Base-by-base conservation (phyloP, 2,329 filamentous ascomycete genomes). In the Colletotrichum musicola region DNA sequence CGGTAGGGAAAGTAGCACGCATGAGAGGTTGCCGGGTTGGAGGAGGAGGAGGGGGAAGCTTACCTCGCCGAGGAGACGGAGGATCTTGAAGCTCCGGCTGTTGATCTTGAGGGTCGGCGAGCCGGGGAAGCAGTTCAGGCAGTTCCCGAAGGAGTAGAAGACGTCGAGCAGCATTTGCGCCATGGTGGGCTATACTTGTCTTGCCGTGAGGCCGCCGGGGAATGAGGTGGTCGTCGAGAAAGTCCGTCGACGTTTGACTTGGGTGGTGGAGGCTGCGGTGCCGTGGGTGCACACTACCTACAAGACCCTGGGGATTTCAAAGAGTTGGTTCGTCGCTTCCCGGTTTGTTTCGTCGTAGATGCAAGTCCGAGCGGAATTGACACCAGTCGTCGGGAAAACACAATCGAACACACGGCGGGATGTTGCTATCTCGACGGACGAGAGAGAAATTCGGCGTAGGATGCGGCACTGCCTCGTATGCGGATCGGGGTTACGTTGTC, bases 51-150 rank as follows among this genome's bases (percentile, higher is more conserved):
- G 30, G 38, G n/a, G n/a, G 44, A 49, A 60, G 68, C 85, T 74
- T 84, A 94, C 93, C 88, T 99, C 96, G 79, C 96, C 96, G 4
- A 99, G 87, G 58, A 99, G 86, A 69, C 96, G 92, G 74, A 97
- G 84, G 78, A 99, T 97, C 86, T 98, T 98, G 87, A 98, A 98
- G 82, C 90, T 96, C 71, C 94, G 91, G 77, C 88, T 92, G 81
- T 98, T 98, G 84, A 99, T 96, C 82, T 96, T 97, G 74, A 99
- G 89, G 64, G 95, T 94, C 66, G 96, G 95, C 72, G 94, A 95
- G 74, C 93, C 93, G 14, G 96, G 95, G 78, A 99, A 98, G 85
- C 96, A 99, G 81, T 92, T 95, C 81, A 98, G 90, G 86, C 95
- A 98, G 82, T 95, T 97, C 72, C 93, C 94, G 71, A 99, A 88